Percentiles rank a stretch among this genome's conserved stretches.
These are phyloP conservation scores for Globisporangium abappressorium DNA, from an alignment of 352 stramenopile genomes.

Conservation along the genomic window DNA sequence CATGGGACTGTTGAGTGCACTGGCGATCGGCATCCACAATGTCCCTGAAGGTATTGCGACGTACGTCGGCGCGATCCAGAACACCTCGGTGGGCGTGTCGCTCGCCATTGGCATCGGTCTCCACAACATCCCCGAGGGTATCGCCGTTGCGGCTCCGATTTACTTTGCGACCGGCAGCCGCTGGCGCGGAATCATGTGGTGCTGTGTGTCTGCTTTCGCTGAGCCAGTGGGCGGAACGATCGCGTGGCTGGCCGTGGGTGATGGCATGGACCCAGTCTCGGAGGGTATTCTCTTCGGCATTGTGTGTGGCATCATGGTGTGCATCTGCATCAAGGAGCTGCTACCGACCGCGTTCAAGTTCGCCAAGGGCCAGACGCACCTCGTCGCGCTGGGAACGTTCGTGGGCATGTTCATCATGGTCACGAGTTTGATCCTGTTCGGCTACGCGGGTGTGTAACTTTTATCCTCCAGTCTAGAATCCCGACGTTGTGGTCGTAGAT, in stretches of 20 bases:
- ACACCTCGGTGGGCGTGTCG: slow-evolving; percentile 88
- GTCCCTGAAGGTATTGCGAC: slow-evolving; percentile 96
- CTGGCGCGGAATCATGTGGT: slow-evolving; percentile 94
- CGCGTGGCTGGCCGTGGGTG: slow-evolving; percentile 83
- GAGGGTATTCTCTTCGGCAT: slow-evolving; percentile 93
- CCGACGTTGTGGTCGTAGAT: background rate
- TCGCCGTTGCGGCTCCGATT: slow-evolving; percentile 94
- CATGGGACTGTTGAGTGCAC: slow-evolving; percentile 90
- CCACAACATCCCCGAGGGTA: slow-evolving; percentile 97
- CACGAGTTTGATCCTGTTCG: slow-evolving; percentile 86
- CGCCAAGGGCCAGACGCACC: slow-evolving; percentile 74
- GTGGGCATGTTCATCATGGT: slow-evolving; percentile 88
- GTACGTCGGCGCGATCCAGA: slow-evolving; percentile 88
- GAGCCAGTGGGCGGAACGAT: slow-evolving; percentile 90
- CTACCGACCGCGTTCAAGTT: slow-evolving; percentile 92
- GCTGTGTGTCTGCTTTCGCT: slow-evolving; percentile 83
- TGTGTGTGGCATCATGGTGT: slow-evolving; percentile 92
- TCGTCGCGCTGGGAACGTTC: slow-evolving; percentile 82
- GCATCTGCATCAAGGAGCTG: slow-evolving; percentile 91
- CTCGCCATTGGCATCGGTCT: slow-evolving; percentile 94
- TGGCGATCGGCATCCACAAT: slow-evolving; percentile 95
- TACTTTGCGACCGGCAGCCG: slow-evolving; percentile 96
- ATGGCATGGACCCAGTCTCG: slow-evolving; percentile 53
- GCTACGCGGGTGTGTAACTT: slow-evolving; percentile 58
- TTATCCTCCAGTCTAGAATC: background rate